Base-by-base conservation (phyloP, 192 early-diverging fungal genomes). In the Backusella morwellensis region DNA sequence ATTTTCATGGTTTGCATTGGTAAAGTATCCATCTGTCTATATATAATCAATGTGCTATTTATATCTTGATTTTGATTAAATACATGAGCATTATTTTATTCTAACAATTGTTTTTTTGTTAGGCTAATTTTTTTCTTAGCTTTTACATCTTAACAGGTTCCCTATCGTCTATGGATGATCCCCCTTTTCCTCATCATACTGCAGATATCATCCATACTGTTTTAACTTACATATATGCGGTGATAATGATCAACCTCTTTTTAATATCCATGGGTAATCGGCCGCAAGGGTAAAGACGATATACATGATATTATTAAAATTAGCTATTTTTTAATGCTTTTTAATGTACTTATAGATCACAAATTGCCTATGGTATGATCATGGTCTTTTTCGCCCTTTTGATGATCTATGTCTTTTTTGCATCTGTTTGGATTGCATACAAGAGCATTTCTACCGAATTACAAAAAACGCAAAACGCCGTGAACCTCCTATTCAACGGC, bases 261-360 rank as follows among this genome's bases (percentile, higher is more conserved):
- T 88, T 99, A 29, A 89, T 93, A 26, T 92, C 96, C 54, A 86
- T 99, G 80, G 97, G 97, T 41, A 99, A 99, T 78, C 89, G 96
- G 23, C 97, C 97, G 9, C 94, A 97, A 81, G 97, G 95, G 36
- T 83, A 50, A 12, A n/a, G 7, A 40, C 8, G 19, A 6, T 68
- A 38, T 40, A 5, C 17, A 40, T 68, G 2, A 40, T 21, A 68
- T 68, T 12, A 40, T 36, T 35, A 8, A 35, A 69, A n/a, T n/a
- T 21, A 11, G 15, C 12, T 40, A 19, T 23, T 7, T 54, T 23
- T 21, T 54, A 54, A 56, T 52, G 8, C 6, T 21, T 56, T 21
- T 56, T 56, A 19, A 56, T 56, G 6, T 23, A 56, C 21, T 23
- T 21, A 8, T 70, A 70, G 68, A 38, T 70, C 68, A n/a, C 93